These are phyloP conservation scores for Puccinia brachypodii DNA, from an alignment of 1,284 basidiomycete species.

Conservation along the genomic window DNA sequence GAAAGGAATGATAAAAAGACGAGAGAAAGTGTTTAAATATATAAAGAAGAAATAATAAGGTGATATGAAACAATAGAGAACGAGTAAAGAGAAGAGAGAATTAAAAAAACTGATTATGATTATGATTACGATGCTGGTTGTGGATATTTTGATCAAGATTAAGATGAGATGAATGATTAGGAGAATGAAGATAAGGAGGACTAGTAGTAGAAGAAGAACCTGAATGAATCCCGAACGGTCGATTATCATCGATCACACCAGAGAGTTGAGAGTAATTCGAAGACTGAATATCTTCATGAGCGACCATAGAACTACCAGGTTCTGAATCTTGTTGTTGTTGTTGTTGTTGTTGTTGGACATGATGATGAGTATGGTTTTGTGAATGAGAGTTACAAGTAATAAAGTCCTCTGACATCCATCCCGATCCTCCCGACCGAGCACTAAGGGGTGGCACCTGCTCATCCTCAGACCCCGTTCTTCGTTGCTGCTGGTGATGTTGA, in stretches of 20 bases:
- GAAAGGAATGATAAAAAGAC: background rate
- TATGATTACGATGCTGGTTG: background rate
- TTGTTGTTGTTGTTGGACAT: background rate
- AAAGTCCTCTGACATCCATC: constrained; percentile 10
- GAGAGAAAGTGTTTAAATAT: background rate
- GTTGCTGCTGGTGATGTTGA: background rate
- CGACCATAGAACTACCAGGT: background rate
- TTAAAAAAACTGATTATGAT: constrained; percentile 7
- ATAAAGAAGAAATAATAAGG: background rate
- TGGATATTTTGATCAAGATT: background rate
- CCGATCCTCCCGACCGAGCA: constrained; percentile 17
- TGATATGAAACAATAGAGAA: background rate
- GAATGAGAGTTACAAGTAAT: constrained; percentile 18
- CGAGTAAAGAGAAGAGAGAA: background rate
- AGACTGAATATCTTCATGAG: background rate
- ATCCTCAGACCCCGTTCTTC: background rate
- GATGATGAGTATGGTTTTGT: background rate
- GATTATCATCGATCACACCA: background rate
- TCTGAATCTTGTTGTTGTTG: constrained; percentile 1
- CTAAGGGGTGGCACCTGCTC: background rate
- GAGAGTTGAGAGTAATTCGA: constrained; percentile 9
- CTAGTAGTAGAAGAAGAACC: background rate
- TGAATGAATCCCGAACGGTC: background rate
- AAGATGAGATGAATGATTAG: background rate
- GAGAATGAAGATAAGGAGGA: background rate